Base-by-base conservation (phyloP, 2,329 filamentous ascomycete genomes). In the Arthrobotrys sphaeroides region DNA sequence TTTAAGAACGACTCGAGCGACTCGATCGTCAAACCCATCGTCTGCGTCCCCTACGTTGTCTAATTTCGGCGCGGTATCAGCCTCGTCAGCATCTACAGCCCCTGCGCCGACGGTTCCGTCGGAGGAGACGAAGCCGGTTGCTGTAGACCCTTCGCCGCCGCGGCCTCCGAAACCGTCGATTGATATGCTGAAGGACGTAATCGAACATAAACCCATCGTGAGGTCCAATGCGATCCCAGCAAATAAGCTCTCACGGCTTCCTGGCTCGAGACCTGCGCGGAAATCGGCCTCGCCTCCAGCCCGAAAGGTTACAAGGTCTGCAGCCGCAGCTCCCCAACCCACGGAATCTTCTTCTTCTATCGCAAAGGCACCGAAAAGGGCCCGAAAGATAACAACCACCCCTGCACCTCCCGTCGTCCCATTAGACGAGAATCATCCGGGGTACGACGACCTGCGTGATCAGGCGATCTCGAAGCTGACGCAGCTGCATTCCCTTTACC, bases 361-460 rank as follows among this genome's bases (percentile, higher is more conserved):
- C 0, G 1, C 10, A 12, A 69, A 49, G 12, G 28, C 26, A 5
- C 16, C 70, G 7, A 57, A 47, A 9, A 62, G 36, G 6, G 20
- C 26, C 7, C 61, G 60, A 18, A 68, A 57, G 38, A 69, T 40
- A n/a, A 49, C 59, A 10, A 10, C 49, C n/a, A 36, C 59, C 2
- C 57, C 72, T 12, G 57, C 33, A n/a, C 43, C 55, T 16, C 42
- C 55, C 7, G 72, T 75, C 1, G 49, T 75, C n/a, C 72, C 72
- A 13, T 22, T 75, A 5, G 72, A 75, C 16, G 72, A 75, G n/a
- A 75, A 69, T 42, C 72, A 75, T 22, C 64, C 72, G 1, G 72
- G 72, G n/a, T 75, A 64, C 13, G 72, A 75, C 13, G 72, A 75
- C 24, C 38, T 75, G n/a, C 72, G 72, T 16, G 72, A 75, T 31